phyloP scores from a whole-genome alignment of 306 rosid species.

The Vicia faba region DNA sequence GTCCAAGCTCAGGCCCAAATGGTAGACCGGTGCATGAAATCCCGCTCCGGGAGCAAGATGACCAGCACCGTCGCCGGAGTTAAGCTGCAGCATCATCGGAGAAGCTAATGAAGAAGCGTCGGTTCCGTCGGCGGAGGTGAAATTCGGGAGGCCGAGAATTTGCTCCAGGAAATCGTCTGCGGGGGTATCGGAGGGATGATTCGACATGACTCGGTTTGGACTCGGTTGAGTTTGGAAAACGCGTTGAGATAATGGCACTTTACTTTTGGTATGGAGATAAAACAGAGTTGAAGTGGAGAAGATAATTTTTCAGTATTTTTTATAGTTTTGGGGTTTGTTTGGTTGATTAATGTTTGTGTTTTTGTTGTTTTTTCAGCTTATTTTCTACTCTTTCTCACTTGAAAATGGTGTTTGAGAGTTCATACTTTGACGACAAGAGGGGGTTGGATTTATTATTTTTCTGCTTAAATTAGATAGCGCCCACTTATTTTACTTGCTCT shows the following conservation, averaged over 20 bases:
- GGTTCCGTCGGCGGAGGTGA: constrained; percentile 58
- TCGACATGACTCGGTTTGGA: constrained; percentile 62
- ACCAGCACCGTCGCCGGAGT: constrained; percentile 63
- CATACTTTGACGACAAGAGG: background rate
- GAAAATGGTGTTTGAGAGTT: constrained; percentile 12
- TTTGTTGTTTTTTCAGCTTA: background rate
- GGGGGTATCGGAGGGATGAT: constrained; percentile 69
- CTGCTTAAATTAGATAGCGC: background rate
- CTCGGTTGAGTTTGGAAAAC: constrained; percentile 37
- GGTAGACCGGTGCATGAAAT: constrained; percentile 70
- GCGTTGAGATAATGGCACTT: constrained; percentile 14
- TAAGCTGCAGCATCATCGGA: constrained; percentile 85
- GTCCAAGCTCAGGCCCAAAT: constrained; percentile 85
- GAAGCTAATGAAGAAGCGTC: constrained; percentile 48
- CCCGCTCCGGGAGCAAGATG: constrained; percentile 50
- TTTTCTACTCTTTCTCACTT: constrained; percentile 12
- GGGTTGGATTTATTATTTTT: background rate
- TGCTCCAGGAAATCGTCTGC: constrained; percentile 91
- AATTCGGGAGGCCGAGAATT: constrained; percentile 74
- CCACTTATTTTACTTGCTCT: too few relatives aligned
- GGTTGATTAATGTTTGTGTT: background rate
- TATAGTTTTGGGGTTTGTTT: constrained; percentile 6
- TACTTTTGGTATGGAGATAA: too few relatives aligned
- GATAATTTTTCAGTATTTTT: background rate
- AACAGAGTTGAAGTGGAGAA: constrained; percentile 25